These are phyloP conservation scores for Wallacemonas sp. DNA, from an alignment of 208 protist genomes.

Conservation along the genomic window DNA sequence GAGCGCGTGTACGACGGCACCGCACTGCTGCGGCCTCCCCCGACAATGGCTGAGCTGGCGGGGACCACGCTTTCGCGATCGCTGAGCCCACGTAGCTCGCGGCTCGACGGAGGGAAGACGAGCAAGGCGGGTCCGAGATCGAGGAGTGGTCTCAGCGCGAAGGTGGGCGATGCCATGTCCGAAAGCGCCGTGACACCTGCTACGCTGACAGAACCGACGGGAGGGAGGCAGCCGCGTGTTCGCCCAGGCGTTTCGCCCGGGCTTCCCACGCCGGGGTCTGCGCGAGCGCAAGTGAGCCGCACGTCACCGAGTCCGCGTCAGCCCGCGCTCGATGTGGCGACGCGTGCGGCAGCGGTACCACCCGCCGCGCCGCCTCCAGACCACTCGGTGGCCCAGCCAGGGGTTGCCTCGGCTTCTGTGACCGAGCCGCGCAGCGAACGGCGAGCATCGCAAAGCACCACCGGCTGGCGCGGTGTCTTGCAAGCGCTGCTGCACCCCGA, in stretches of 20 bases:
- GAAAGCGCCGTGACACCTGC: too few species aligned
- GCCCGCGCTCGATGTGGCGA: too few species aligned
- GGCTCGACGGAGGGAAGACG: not conserved
- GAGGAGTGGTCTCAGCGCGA: too few species aligned
- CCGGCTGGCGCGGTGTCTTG: slow-evolving; percentile 3
- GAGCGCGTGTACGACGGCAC: slow-evolving; percentile 12
- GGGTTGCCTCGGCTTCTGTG: not conserved
- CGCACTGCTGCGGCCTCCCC: slow-evolving; percentile 1
- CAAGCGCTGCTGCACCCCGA: slow-evolving; percentile 2
- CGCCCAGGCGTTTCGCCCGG: too few species aligned
- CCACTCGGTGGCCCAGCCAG: not conserved
- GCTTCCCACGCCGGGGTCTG: too few species aligned
- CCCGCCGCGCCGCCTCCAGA: not conserved
- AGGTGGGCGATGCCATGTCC: too few species aligned
- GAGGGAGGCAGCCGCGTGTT: too few species aligned
- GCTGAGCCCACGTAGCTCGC: not conserved
- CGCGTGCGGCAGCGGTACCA: not conserved
- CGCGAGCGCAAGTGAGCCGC: too few species aligned
- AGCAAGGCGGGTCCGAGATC: not conserved
- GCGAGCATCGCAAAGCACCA: not conserved
- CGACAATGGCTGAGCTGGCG: not conserved
- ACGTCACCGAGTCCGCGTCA: not conserved
- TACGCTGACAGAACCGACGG: too few species aligned
- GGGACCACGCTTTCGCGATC: not conserved
- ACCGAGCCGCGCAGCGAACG: not conserved